Base-by-base conservation (phyloP, 768 basidiomycete species). In the Lactifluus echinatus region DNA sequence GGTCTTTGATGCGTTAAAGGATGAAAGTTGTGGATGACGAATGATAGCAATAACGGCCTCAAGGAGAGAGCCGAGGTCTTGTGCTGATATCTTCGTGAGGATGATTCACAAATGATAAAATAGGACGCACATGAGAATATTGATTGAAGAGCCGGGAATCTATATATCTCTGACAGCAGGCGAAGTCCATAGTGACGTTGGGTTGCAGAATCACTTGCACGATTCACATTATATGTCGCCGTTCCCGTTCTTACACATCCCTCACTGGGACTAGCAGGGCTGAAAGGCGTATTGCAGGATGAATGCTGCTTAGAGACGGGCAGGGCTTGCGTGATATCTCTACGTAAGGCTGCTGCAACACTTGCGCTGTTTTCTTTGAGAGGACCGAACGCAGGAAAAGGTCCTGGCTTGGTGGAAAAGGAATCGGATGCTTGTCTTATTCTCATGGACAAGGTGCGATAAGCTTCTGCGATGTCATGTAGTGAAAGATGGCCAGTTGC, bases 91-190 rank as follows among this genome's bases (percentile, higher is more conserved):
- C 8, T 26, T 14, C 8, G 26, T 59, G 21, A 59, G 58, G 1
- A 21, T 19, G 6, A 14, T 14, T 19, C 23, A 8, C 6, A 8
- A 1, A 37, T 29, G 3, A 2, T 10, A 44, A 39, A 33, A 2
- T 5, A 6, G 42, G 12, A 59, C 58, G 28, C 40, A 59, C 58
- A 8, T 21, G 58, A 39, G 48, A 59, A 50, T 15, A 45, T 8
- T 14, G 53, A 55, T 26, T 48, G 55, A 8, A 59, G 47, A 6
- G 34, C 23, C 14, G 58, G 58, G 19, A 59, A 40, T 33, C 53
- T 55, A 34, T 50, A 55, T 37, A 59, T 50, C n/a, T 55, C 58
- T n/a, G 58, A 59, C 43, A 59, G 39, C 14, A 59, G 34, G 19
- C 42, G 42, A 31, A 59, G 58, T 8, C 48, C 58, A 5, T 59